A percentile compares a stretch with the other conserved stretches of the same genome.
phyloP scores from a whole-genome alignment of 805 yeast species.

The Monosporozyma aerobia region DNA sequence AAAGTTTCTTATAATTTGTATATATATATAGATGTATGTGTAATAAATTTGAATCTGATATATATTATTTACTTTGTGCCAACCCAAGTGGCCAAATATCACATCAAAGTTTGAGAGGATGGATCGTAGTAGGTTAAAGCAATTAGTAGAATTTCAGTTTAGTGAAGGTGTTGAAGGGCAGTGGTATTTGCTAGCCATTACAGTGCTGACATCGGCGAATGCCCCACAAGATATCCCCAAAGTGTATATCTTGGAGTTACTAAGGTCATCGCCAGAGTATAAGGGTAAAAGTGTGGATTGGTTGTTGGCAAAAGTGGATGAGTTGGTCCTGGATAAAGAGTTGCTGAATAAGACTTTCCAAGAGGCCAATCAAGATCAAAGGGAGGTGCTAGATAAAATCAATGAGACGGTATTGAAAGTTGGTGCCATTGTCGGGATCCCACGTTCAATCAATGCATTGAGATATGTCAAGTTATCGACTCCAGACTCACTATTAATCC shows the following conservation, averaged over 20 bases:
- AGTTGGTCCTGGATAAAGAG: background rate
- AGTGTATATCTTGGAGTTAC: slow-evolving; percentile 41
- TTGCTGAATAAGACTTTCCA: background rate
- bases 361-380: background rate
- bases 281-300: background rate
- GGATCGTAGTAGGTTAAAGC: background rate
- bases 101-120: background rate
- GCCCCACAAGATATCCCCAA: slow-evolving; percentile 68
- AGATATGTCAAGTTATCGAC: slow-evolving; percentile 54
- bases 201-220: slow-evolving; percentile 70
- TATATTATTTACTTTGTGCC: background rate
- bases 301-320: background rate
- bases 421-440: slow-evolving; percentile 71
- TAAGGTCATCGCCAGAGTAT: background rate
- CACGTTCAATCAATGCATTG: slow-evolving; percentile 71
- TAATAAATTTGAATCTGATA: background rate
- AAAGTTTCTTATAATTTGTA: background rate
- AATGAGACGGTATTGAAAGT: slow-evolving; percentile 72
- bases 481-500: slow-evolving; percentile 36
- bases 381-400: slow-evolving; percentile 39
- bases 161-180: slow-evolving; percentile 32
- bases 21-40: background rate
- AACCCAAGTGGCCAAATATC: background rate
- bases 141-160: slow-evolving; percentile 1
- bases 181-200: slow-evolving; percentile 75